Percentiles rank a stretch among this genome's conserved stretches.
These are phyloP conservation scores for Pelargonium nanum DNA, from an alignment of 345 rosid genomes.

Conservation along the genomic window DNA sequence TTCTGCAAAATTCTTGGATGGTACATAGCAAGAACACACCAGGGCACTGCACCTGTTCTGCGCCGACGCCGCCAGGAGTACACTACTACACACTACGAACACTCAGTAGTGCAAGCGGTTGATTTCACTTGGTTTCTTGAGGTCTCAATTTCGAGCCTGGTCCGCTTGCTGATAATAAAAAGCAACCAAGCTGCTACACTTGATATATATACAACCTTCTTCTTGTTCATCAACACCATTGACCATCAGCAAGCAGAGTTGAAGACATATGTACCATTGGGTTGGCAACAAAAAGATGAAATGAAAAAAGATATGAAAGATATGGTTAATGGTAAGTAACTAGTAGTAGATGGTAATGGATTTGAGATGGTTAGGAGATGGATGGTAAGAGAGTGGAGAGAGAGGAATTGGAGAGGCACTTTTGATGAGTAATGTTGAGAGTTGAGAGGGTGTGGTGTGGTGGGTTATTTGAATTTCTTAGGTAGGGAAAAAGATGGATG, in stretches of 20 bases:
- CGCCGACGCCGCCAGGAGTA: conserved; percentile 63
- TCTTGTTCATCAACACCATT: too few species aligned
- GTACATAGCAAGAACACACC: conserved; percentile 65
- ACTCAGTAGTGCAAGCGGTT: background rate
- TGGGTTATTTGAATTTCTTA: conserved; percentile 9
- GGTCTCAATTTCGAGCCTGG: background rate
- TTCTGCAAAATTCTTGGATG: conserved; percentile 24
- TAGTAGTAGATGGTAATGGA: too few species aligned
- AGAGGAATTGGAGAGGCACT: conserved; percentile 6
- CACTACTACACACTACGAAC: conserved; percentile 4
- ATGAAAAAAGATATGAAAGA: too few species aligned
- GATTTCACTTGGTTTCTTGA: conserved; percentile 3
- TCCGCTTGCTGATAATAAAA: too few species aligned
- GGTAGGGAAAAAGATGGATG: conserved; percentile 4
- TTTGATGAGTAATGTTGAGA: too few species aligned
- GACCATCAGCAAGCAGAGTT: too few species aligned
- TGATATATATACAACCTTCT: too few species aligned
- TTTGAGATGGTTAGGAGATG: too few species aligned
- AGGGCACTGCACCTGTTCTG: conserved; percentile 53
- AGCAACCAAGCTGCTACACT: too few species aligned
- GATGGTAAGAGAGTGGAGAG: conserved; percentile 11
- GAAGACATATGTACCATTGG: too few species aligned
- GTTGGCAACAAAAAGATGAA: too few species aligned
- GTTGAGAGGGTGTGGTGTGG: conserved; percentile 9
- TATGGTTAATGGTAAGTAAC: too few species aligned